Conservation (phyloP, 2,329 filamentous ascomycete genomes). For the Stachybotrys chartarum region DNA sequence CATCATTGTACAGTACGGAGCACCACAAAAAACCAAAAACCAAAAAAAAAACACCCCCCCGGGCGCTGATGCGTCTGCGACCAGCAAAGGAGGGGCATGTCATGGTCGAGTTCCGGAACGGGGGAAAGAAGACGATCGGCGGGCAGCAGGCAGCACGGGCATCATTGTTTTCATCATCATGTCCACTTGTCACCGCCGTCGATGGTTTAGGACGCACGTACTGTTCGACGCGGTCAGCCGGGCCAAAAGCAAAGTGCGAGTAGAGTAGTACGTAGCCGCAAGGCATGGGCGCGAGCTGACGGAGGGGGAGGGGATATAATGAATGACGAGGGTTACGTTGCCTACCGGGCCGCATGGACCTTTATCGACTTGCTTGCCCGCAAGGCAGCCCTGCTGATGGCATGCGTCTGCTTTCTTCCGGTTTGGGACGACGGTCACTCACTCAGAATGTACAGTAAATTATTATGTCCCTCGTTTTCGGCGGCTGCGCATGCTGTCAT, state of each 20-base stretch:
- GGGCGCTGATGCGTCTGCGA: no score
- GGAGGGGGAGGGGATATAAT: background rate
- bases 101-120: background rate
- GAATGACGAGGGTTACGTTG: background rate
- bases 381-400: background rate
- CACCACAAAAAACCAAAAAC: background rate
- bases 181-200: background rate
- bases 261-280: no score
- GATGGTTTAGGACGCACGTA: background rate
- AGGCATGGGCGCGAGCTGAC: no score
- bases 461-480: no score
- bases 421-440: no score
- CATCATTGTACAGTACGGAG: background rate
- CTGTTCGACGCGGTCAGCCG: background rate
- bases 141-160: background rate
- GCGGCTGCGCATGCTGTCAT: no score
- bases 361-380: background rate
- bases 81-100: background rate
- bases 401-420: no score
- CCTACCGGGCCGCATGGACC: background rate
- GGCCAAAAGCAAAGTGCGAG: no score
- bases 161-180: constrained; percentile 8
- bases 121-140: no score
- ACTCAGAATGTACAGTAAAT: no score
- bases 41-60: no score